phyloP scores from a whole-genome alignment of 1,139 yeast species.

The Geotrichum citri-aurantii region DNA sequence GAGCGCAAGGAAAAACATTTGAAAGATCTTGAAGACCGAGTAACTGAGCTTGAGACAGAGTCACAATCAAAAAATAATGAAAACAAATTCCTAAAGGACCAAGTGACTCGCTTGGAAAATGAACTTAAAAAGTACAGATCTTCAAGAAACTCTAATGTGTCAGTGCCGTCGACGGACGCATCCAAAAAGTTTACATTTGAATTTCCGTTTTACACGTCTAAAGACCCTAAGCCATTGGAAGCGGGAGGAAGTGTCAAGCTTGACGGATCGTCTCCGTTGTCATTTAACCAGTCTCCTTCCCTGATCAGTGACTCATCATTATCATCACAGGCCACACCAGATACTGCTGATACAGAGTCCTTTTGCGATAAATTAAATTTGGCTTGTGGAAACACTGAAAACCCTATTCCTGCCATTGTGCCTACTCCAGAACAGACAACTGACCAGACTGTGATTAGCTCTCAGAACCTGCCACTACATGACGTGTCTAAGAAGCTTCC shows the following conservation, averaged over 20 bases:
- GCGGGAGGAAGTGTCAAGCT: not conserved
- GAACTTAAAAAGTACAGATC: conserved; percentile 54
- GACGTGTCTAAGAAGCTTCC: not conserved
- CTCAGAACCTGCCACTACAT: not conserved
- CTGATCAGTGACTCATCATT: not conserved
- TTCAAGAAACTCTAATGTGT: not conserved
- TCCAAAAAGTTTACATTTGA: conserved; percentile 34
- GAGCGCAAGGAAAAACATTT: conserved; percentile 87
- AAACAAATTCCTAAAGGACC: conserved; percentile 65
- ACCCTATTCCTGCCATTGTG: conserved; percentile 50
- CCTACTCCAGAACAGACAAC: conserved; percentile 20
- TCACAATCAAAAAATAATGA: conserved; percentile 61
- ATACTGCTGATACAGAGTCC: conserved; percentile 33
- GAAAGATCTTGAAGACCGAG: conserved; percentile 80
- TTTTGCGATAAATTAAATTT: conserved; percentile 70
- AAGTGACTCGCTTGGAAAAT: conserved; percentile 64
- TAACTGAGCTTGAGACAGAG: conserved; percentile 61
- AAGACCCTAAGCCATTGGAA: not conserved
- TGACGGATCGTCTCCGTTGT: not conserved
- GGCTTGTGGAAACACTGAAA: conserved; percentile 69
- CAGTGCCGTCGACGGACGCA: conserved; percentile 1
- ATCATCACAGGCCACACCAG: not conserved
- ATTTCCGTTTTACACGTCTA: conserved; percentile 36
- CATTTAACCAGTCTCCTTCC: not conserved
- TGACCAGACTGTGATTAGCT: not conserved